Percentiles rank a stretch among this genome's conserved stretches.
These are phyloP conservation scores for Podosphaera leucotricha DNA, from an alignment of 2,329 filamentous ascomycete genomes.

Conservation along the genomic window DNA sequence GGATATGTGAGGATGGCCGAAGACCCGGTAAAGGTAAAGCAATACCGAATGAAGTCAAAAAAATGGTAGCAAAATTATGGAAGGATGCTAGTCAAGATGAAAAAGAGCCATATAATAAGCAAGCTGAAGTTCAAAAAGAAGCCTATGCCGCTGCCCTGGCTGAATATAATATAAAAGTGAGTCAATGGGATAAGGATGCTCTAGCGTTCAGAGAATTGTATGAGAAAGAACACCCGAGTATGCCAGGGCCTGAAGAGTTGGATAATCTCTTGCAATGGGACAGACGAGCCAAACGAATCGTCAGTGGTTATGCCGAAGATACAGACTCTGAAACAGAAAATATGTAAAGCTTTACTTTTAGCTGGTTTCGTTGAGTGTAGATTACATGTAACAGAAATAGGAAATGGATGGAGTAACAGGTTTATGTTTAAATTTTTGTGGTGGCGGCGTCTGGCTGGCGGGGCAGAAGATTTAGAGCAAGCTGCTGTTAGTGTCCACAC, in stretches of 20 bases:
- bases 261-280: constrained; percentile 13
- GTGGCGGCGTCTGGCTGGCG: background rate
- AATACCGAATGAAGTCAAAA: constrained; percentile 59
- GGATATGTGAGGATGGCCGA: constrained; percentile 39
- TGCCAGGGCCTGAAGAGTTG: constrained; percentile 17
- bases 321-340: constrained; percentile 12
- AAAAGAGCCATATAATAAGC: constrained; percentile 55
- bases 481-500: no score
- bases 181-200: constrained; percentile 50
- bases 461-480: no score
- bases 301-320: constrained; percentile 15
- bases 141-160: constrained; percentile 33
- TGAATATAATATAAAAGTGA: constrained; percentile 35
- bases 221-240: constrained; percentile 26
- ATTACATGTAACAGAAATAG: background rate
- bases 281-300: constrained; percentile 14
- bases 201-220: constrained; percentile 28
- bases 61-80: constrained; percentile 80
- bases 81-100: constrained; percentile 46
- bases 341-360: background rate
- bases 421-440: background rate
- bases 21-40: constrained; percentile 38
- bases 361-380: background rate
- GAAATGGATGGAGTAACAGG: background rate
- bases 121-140: constrained; percentile 46